Conservation (phyloP, 108 stramenopile genomes). For the Fragilaria crotonensis region DNA sequence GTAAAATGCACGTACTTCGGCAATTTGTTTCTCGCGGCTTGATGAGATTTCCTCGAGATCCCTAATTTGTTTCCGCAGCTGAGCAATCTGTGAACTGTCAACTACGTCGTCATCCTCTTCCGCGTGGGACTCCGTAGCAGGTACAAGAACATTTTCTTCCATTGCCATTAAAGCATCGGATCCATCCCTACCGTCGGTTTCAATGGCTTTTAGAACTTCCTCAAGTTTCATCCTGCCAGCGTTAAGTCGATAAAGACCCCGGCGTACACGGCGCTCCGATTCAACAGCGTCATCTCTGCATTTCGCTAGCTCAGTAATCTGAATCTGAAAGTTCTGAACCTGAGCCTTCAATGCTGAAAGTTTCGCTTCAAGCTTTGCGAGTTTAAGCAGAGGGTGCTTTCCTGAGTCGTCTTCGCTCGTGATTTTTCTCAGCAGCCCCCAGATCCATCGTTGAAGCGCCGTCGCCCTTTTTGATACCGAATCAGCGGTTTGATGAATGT, state of each 20-base stretch:
- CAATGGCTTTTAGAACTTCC: conserved; percentile 58
- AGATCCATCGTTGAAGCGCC: too few species aligned
- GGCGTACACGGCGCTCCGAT: conserved; percentile 63
- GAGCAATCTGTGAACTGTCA: conserved; percentile 32
- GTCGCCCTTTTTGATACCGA: too few species aligned
- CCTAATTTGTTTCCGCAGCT: conserved; percentile 42
- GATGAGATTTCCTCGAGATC: conserved; percentile 51
- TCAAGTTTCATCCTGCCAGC: conserved; percentile 48
- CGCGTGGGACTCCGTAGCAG: conserved; percentile 6
- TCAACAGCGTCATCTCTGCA: conserved; percentile 56
- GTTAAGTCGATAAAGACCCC: conserved; percentile 73
- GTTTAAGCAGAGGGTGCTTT: too few species aligned
- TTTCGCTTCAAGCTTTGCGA: conserved; percentile 6
- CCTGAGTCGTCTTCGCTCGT: too few species aligned
- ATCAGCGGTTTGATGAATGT: too few species aligned
- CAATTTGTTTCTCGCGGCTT: conserved; percentile 57
- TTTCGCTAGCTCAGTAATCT: conserved; percentile 55
- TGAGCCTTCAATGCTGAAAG: conserved; percentile 13
- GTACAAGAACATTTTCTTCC: conserved; percentile 7
- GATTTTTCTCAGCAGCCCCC: too few species aligned
- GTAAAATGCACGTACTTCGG: conserved; percentile 51
- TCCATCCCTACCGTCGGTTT: conserved; percentile 48
- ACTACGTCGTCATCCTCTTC: conserved; percentile 1
- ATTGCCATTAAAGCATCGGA: conserved; percentile 29
- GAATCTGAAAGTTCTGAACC: conserved; percentile 26